Percentiles rank a stretch among this genome's conserved stretches.
These are phyloP conservation scores for Carex scoparia DNA, from an alignment of 176 grass and related monocot species.

Conservation along the genomic window DNA sequence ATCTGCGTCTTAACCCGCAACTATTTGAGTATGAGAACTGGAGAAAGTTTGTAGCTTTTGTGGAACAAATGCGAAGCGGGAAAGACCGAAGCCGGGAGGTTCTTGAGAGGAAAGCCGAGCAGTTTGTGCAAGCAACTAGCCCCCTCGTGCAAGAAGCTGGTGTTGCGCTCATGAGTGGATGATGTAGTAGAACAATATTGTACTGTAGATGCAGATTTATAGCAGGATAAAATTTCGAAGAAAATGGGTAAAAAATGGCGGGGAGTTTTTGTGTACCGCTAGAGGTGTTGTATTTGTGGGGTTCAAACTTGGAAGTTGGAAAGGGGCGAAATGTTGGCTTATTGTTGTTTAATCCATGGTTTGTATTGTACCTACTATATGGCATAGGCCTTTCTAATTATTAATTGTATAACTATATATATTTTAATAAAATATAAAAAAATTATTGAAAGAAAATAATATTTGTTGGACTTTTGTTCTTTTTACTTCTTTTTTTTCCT, in stretches of 20 bases:
- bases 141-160: conserved; percentile 50
- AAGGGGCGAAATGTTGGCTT: not conserved
- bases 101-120: conserved; percentile 37
- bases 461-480: not conserved
- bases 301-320: not conserved
- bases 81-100: conserved; percentile 35
- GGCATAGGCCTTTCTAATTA: not conserved
- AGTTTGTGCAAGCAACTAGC: conserved; percentile 41
- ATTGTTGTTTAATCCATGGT: not conserved
- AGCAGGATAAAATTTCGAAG: not conserved
- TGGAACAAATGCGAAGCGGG: conserved; percentile 41
- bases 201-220: not conserved
- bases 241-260: not conserved
- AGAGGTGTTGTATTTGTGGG: not conserved
- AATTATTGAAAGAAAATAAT: not conserved
- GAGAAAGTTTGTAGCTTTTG: conserved; percentile 56
- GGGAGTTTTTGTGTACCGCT: conserved; percentile 18
- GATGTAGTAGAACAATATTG: not conserved
- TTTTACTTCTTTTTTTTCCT: not conserved
- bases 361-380: not conserved
- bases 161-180: conserved; percentile 41
- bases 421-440: not conserved
- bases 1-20: conserved; percentile 58
- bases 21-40: conserved; percentile 61
- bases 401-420: not conserved